Conservation (phyloP, 2,329 filamentous ascomycete species). For the Venturia nashicola region DNA sequence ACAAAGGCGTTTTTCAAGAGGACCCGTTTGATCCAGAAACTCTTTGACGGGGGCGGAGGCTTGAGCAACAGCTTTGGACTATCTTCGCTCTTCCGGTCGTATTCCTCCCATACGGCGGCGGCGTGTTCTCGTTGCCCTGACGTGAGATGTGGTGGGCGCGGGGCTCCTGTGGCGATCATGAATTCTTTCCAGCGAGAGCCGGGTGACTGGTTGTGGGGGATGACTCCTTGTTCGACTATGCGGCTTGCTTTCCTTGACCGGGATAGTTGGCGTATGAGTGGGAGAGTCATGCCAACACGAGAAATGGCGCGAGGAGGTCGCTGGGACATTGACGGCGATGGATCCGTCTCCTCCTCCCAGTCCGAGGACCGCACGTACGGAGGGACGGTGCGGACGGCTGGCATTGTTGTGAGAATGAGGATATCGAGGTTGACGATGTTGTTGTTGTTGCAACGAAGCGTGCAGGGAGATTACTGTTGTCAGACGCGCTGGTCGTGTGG, state of each 20-base stretch:
- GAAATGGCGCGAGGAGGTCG: neutral
- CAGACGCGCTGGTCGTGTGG: neutral
- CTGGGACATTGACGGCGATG: neutral
- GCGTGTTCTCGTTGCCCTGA: neutral
- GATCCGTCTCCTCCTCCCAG: neutral
- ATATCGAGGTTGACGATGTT: neutral
- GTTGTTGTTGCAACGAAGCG: neutral
- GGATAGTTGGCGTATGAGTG: neutral
- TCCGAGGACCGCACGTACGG: slow-evolving; percentile 4
- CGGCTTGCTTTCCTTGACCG: neutral
- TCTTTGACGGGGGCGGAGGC: neutral
- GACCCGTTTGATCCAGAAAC: slow-evolving; percentile 31
- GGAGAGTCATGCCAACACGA: neutral
- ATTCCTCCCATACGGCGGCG: neutral
- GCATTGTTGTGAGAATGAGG: neutral
- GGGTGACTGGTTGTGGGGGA: neutral
- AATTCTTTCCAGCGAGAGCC: neutral
- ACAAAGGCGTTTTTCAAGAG: slow-evolving; percentile 74
- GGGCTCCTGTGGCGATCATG: neutral
- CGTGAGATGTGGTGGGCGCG: neutral
- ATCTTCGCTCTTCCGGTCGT: slow-evolving; percentile 3
- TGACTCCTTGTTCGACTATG: neutral
- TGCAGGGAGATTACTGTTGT: neutral
- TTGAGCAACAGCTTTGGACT: neutral
- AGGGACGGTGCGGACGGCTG: neutral